Percentiles rank a stretch among this genome's conserved stretches.
Evolutionary conservation across 768 basidiomycete genomes (phyloP).

Genomic region (Hypsizygus marmoreus): DNA sequence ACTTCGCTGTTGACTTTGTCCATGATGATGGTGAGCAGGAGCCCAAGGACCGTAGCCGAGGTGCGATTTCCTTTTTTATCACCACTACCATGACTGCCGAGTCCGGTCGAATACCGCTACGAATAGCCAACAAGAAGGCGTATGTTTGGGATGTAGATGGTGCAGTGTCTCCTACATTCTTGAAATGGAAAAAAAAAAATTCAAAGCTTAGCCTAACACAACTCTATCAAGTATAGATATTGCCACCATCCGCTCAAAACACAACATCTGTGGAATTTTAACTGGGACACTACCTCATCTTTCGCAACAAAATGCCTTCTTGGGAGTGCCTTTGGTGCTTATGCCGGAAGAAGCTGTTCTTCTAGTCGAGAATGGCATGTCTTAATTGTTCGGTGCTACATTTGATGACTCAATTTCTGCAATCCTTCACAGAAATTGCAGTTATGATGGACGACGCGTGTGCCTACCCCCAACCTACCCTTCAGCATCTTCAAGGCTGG

Average conservation of each 20-base stretch:
- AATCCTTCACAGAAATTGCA: conserved; percentile 60
- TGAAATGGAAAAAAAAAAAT: conserved; percentile 2
- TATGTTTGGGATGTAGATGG: conserved; percentile 92
- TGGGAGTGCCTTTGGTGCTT: conserved; percentile 87
- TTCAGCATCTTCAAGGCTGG: conserved; percentile 54
- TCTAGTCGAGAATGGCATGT: conserved; percentile 78
- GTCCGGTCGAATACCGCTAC: conserved; percentile 53
- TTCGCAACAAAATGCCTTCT: conserved; percentile 94
- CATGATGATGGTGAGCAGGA: not conserved
- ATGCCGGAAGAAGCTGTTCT: conserved; percentile 92
- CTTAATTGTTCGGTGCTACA: not conserved
- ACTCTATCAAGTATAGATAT: conserved; percentile 57
- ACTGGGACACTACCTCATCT: conserved; percentile 92
- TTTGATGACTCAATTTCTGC: conserved; percentile 9
- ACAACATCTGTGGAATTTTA: conserved; percentile 83
- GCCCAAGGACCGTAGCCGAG: not conserved
- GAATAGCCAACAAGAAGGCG: conserved; percentile 76
- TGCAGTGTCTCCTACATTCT: conserved; percentile 26
- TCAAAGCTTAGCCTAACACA: conserved; percentile 9
- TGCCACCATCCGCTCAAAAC: conserved; percentile 72
- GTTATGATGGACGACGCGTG: conserved; percentile 72
- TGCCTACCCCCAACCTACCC: conserved; percentile 54
- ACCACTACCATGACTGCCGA: conserved; percentile 20
- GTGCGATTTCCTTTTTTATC: not conserved
- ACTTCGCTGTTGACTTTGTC: not conserved